phyloP scores from a whole-genome alignment of 2,329 filamentous ascomycete genomes.

The Xylaria hypoxylon region DNA sequence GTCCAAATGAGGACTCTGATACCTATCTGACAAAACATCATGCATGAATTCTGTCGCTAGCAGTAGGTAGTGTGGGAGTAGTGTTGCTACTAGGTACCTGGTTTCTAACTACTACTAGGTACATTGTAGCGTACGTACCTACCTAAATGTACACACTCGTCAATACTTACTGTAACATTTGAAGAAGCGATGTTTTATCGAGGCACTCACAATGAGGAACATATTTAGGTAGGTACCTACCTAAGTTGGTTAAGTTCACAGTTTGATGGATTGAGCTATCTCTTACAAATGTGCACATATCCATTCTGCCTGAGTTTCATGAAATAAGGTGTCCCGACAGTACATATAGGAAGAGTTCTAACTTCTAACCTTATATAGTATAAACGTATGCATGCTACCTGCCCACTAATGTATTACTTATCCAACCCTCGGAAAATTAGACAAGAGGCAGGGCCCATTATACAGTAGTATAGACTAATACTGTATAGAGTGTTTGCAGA shows the following conservation, averaged over 20 bases:
- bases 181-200: neutral
- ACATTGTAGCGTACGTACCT: neutral
- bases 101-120: neutral
- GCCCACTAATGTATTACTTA: neutral
- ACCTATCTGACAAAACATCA: constrained; percentile 7
- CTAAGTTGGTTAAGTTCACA: neutral
- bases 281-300: neutral
- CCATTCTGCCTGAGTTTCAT: neutral
- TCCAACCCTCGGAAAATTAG: too few relatives aligned
- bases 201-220: neutral
- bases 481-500: too few relatives aligned
- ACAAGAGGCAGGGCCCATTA: too few relatives aligned
- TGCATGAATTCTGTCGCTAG: constrained; percentile 1
- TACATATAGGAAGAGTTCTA: neutral
- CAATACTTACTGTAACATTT: neutral
- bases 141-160: neutral
- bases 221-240: too few relatives aligned
- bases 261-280: neutral
- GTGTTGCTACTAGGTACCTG: neutral
- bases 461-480: too few relatives aligned
- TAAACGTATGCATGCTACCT: neutral
- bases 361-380: neutral
- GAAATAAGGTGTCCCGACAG: neutral
- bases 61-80: neutral
- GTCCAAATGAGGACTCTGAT: neutral